A percentile compares a stretch with the other conserved stretches of the same genome.
phyloP scores from a whole-genome alignment of 768 basidiomycete species.

The Basidioascus undulatus region DNA sequence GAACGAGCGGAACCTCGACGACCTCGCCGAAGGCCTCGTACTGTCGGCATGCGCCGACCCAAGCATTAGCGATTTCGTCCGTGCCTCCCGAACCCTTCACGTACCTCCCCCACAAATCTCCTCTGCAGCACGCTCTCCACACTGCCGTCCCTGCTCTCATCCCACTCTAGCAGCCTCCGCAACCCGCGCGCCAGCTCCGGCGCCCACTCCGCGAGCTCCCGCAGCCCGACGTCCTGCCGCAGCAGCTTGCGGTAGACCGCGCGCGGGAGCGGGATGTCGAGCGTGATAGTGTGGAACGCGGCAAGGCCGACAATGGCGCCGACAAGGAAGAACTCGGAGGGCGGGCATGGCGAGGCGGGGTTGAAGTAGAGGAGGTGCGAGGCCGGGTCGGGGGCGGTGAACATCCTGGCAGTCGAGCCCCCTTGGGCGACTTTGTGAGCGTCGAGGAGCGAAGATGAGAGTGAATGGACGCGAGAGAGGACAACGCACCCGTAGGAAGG shows the following conservation, averaged over 20 bases:
- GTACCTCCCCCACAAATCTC: conserved; percentile 18
- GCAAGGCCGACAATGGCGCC: conserved; percentile 49
- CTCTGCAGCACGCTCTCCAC: conserved; percentile 25
- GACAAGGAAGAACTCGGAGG: conserved; percentile 62
- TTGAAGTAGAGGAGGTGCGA: conserved; percentile 44
- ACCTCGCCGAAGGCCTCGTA: conserved; percentile 34
- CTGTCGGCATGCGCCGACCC: too few species aligned
- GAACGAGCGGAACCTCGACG: conserved; percentile 38
- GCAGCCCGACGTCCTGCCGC: conserved; percentile 31
- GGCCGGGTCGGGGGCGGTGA: conserved; percentile 55
- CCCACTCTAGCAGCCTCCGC: conserved; percentile 51
- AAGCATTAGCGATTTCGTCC: too few species aligned
- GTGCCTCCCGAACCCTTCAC: conserved; percentile 44
- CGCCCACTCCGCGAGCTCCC: conserved; percentile 45
- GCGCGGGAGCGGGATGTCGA: conserved; percentile 55
- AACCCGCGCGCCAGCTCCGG: conserved; percentile 43
- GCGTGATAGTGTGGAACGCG: conserved; percentile 51
- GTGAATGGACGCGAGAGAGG: too few species aligned
- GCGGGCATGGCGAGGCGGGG: conserved; percentile 47
- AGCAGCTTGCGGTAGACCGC: conserved; percentile 63
- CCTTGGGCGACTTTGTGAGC: neutral
- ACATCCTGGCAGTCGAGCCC: conserved; percentile 20
- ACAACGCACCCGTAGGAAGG: too few species aligned
- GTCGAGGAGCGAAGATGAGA: conserved; percentile 60
- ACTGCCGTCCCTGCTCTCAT: conserved; percentile 48